Percentiles rank a stretch among this genome's conserved stretches.
These are phyloP conservation scores for Boletus vinaceobasis DNA, from an alignment of 768 basidiomycete genomes.

Conservation along the genomic window DNA sequence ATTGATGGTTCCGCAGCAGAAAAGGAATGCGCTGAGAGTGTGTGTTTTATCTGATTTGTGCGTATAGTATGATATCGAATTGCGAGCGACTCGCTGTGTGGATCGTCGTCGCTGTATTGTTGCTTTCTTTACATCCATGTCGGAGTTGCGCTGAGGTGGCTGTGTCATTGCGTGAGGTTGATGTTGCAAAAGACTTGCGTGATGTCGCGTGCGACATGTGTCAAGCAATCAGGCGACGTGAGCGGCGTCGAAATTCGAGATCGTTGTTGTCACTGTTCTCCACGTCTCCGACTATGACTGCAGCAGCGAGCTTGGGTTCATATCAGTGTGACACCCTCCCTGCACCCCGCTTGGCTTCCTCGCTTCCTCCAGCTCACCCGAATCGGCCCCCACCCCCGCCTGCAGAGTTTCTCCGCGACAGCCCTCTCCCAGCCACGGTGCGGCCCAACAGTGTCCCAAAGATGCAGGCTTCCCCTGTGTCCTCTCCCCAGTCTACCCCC, in stretches of 20 bases:
- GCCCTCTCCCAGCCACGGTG: not conserved
- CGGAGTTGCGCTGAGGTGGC: slow-evolving; percentile 6
- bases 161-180: slow-evolving; percentile 15
- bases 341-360: slow-evolving; percentile 49
- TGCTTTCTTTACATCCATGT: not conserved
- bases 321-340: slow-evolving; percentile 75
- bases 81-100: slow-evolving; percentile 24
- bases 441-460: not conserved
- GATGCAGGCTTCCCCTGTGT: not conserved
- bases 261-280: no score
- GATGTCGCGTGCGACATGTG: slow-evolving; percentile 33
- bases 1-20: slow-evolving; percentile 49
- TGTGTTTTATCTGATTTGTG: slow-evolving; percentile 31
- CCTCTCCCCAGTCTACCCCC: slow-evolving; percentile 30
- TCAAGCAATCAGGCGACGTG: not conserved
- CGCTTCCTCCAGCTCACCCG: not conserved
- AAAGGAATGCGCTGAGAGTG: slow-evolving; percentile 22
- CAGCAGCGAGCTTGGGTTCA: slow-evolving; percentile 16
- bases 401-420: slow-evolving; percentile 5
- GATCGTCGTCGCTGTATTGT: slow-evolving; percentile 31
- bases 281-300: slow-evolving; percentile 12
- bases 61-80: slow-evolving; percentile 37
- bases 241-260: not conserved
- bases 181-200: slow-evolving; percentile 18
- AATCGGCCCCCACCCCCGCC: slow-evolving; percentile 4